phyloP scores from a whole-genome alignment of 306 rosid genomes.

The Medicago truncatula region DNA sequence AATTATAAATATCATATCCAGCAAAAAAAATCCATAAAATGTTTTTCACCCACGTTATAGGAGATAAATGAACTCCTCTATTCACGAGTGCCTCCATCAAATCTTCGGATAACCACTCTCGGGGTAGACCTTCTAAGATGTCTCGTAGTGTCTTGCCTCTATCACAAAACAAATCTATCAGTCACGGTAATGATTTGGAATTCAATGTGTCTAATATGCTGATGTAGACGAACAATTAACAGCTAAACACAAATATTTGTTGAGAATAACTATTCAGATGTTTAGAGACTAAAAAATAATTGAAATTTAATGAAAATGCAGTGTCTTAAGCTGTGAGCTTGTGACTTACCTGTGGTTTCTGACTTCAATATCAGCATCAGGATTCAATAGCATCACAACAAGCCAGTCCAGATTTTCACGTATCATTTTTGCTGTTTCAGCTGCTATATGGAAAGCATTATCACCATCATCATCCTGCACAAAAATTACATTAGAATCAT shows the following conservation, averaged over 20 bases:
- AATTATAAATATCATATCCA: constrained; percentile 30
- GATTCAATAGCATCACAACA: constrained; percentile 79
- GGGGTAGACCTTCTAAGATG: constrained; percentile 87
- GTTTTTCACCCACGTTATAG: constrained; percentile 66
- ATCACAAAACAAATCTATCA: constrained; percentile 46
- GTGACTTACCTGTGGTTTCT: constrained; percentile 88
- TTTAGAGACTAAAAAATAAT: background rate
- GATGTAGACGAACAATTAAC: constrained; percentile 14
- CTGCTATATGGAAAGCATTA: constrained; percentile 95
- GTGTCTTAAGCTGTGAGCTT: constrained; percentile 14
- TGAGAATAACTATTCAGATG: constrained; percentile 24
- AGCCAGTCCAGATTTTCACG: constrained; percentile 99
- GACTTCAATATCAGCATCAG: constrained; percentile 86
- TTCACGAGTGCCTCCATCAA: constrained; percentile 82
- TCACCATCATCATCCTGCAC: constrained; percentile 95
- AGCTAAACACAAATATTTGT: constrained; percentile 26
- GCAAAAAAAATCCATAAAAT: constrained; percentile 34
- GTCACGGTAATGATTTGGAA: constrained; percentile 19
- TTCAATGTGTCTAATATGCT: constrained; percentile 32
- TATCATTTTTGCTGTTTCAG: constrained; percentile 93
- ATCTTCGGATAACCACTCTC: constrained; percentile 97
- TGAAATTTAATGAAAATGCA: constrained; percentile 9
- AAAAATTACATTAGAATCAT: constrained; percentile 38
- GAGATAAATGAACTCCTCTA: constrained; percentile 81
- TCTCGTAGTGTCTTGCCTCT: constrained; percentile 95